phyloP scores from a whole-genome alignment of 2,329 filamentous ascomycete genomes.

The Fusarium setosum region DNA sequence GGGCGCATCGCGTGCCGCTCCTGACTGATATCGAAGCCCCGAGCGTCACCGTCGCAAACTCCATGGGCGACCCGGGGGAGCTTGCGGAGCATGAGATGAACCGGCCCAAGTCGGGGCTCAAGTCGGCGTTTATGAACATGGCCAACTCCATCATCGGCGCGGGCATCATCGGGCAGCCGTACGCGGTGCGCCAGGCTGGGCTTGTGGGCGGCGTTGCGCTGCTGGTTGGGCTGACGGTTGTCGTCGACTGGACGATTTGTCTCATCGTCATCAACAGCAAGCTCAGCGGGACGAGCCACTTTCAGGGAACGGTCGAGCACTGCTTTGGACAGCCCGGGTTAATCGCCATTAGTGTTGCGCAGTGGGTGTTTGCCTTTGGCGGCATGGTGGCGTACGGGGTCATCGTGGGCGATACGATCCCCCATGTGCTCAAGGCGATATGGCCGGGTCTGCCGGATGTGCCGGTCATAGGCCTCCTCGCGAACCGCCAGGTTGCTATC shows the following conservation, averaged over 20 bases:
- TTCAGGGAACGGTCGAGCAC: slow-evolving; percentile 94
- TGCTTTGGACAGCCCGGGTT: slow-evolving; percentile 92
- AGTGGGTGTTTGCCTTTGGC: slow-evolving; percentile 98
- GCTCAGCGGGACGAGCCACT: slow-evolving; percentile 91
- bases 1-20: slow-evolving; percentile 72
- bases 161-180: slow-evolving; percentile 86
- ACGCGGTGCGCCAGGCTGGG: slow-evolving; percentile 94
- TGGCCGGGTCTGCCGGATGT: slow-evolving; percentile 80
- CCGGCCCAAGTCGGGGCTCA: slow-evolving; percentile 86
- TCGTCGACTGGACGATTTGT: slow-evolving; percentile 97
- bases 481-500: slow-evolving; percentile 85
- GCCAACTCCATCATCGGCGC: slow-evolving; percentile 95
- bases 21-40: slow-evolving; percentile 88
- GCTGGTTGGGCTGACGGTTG: slow-evolving; percentile 81
- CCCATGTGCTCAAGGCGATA: slow-evolving; percentile 84
- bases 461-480: slow-evolving; percentile 84
- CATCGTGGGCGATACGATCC: slow-evolving; percentile 96
- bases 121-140: slow-evolving; percentile 99
- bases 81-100: slow-evolving; percentile 65
- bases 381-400: slow-evolving; percentile 99
- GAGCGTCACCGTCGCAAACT: slow-evolving; percentile 75
- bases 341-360: slow-evolving; percentile 87
- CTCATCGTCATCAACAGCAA: slow-evolving; percentile 98
- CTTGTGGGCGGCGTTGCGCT: slow-evolving; percentile 83
- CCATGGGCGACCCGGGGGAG: slow-evolving; percentile 50